phyloP scores from a whole-genome alignment of 257 asterid genomes.

The Jacaranda copaia region DNA sequence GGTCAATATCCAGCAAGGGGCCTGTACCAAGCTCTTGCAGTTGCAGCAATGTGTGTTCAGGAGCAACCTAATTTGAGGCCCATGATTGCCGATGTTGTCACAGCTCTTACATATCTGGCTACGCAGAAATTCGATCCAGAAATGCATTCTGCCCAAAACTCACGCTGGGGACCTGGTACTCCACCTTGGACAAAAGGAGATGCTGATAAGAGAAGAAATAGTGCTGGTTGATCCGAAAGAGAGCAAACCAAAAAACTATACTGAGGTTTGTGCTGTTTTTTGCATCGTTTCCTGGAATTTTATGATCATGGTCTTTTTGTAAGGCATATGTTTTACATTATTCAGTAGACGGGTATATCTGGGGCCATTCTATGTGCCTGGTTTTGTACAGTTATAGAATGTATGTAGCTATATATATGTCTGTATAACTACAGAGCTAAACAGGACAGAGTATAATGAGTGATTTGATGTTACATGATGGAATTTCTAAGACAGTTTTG shows the following conservation, averaged over 20 bases:
- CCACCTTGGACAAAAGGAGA: constrained; percentile 63
- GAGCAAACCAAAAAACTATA: neutral
- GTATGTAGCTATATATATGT: constrained; percentile 28
- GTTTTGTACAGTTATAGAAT: constrained; percentile 46
- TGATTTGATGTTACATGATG: constrained; percentile 29
- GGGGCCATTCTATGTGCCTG: constrained; percentile 8
- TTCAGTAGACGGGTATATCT: constrained; percentile 31
- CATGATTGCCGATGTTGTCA: constrained; percentile 83
- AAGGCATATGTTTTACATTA: constrained; percentile 23
- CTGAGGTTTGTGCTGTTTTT: constrained; percentile 33
- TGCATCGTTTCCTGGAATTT: constrained; percentile 1
- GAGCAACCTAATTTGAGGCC: constrained; percentile 86
- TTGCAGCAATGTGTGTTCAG: constrained; percentile 94
- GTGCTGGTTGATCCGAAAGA: constrained; percentile 8
- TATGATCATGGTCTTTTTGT: neutral
- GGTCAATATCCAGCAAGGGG: constrained; percentile 85
- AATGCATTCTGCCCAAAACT: constrained; percentile 48
- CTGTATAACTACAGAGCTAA: constrained; percentile 26
- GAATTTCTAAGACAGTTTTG: constrained; percentile 27
- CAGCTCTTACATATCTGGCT: constrained; percentile 82
- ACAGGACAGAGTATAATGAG: constrained; percentile 26
- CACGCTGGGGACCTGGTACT: constrained; percentile 55
- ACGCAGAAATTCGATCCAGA: constrained; percentile 64
- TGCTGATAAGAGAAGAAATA: constrained; percentile 45
- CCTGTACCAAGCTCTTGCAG: constrained; percentile 80